Conservation (phyloP, 139 green algal species). For the Volvox africanus region DNA sequence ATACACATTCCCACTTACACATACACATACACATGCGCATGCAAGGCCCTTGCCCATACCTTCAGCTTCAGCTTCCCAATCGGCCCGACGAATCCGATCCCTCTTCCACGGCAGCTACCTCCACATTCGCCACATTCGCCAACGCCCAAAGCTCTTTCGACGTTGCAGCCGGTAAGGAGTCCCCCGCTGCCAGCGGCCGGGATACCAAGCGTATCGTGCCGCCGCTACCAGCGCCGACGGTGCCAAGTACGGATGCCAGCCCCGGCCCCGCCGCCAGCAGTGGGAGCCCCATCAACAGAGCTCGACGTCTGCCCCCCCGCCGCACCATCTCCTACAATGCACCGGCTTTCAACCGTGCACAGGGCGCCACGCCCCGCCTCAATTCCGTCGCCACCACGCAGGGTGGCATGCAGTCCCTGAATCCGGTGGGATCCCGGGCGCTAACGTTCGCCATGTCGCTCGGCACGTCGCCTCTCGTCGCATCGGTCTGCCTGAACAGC, state of each 20-base stretch:
- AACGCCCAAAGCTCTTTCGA: background rate
- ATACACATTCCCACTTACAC: background rate
- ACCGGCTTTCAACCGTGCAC: background rate
- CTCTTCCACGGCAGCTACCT: background rate
- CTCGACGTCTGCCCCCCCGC: background rate
- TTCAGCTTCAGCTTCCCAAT: background rate
- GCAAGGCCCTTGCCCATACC: background rate
- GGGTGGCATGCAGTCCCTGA: background rate
- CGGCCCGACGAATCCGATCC: background rate
- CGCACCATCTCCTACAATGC: background rate
- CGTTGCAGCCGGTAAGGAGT: background rate
- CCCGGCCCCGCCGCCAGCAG: background rate
- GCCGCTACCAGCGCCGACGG: no score
- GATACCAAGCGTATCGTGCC: no score
- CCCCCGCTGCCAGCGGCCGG: background rate
- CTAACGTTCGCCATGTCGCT: conserved; percentile 1
- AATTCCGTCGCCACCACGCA: background rate
- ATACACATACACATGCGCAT: background rate
- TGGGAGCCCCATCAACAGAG: background rate
- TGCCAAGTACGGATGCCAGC: background rate
- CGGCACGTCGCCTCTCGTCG: background rate
- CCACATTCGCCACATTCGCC: background rate
- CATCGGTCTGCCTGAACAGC: background rate
- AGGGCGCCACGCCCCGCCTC: background rate
- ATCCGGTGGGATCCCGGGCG: background rate